Evolutionary conservation across 768 basidiomycete species (phyloP), one percentile per base, ranked within the genome.

Genomic region (Naematelia encephala): DNA sequence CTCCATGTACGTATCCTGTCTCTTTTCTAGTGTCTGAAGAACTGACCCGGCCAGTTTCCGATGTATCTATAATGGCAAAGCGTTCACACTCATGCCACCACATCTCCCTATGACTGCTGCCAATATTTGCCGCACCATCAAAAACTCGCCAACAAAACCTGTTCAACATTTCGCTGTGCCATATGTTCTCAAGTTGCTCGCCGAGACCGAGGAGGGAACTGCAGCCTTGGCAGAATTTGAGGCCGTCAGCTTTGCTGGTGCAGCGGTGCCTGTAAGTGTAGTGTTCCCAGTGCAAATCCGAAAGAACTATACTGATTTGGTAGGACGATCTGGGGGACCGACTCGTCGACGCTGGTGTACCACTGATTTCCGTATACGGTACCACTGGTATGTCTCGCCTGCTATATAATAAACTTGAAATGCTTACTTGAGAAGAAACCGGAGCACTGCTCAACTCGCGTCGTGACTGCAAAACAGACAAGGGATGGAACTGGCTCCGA

Each of bases 401-500:
- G 44, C 44, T 13, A 43, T 39, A 8, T 39, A 16, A 8, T 39
- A 8, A 8, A 16, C 8, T 8, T 8, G 34, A 8, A 16, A 8
- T 8, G 34, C 34, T 39, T 8, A 39, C 34, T 39, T 16, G 5
- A 28, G 44, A 2, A 34, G 73, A 75, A 49, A 72, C 71, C 16
- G 73, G 73, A 30, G 66, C 57, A 21, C 42, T 75, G 1, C 45
- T 75, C 23, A 70, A 66, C 43, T 70, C 69, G n/a, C 56, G 66
- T 51, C 80, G 83, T 29, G 82, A 81, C 56, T 68, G 59, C 57
- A 70, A 69, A 3, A 76, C 63, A 3, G 84, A 85, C 76, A 84
- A 84, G 68, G 80, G 60, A 11, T 85, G 84, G 84, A 83, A 82
- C 63, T 85, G 82, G 80, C 67, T 82, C 44, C 79, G 81, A 25